Evolutionary conservation across 192 early-diverging fungal genomes (phyloP), one percentile per base, ranked within the genome.

Genomic region (Linnemannia zychae): DNA sequence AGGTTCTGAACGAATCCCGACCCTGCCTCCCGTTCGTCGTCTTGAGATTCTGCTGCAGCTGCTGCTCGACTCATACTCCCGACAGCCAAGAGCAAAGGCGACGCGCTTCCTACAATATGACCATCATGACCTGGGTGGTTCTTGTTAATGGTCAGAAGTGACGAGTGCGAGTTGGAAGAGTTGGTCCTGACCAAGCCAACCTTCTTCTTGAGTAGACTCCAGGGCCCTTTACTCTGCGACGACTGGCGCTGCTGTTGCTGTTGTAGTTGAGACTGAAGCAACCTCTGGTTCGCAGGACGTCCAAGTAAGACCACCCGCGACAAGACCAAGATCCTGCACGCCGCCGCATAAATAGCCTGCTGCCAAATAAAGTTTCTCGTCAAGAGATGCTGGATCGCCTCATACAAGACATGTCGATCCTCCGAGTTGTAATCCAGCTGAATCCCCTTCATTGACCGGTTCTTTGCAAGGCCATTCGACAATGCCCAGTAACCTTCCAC

Each of bases 351-450:
- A 3, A 82, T 67, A 0, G 82, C 77, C 40, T 72, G 72, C 53
- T 89, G 88, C 79, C 80, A 85, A 16, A 88, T 49, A 78, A 82
- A 82, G 44, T 89, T 89, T 53, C 83, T 71, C 20, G 87, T 86
- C 34, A 89, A 67, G n/a, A 84, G 83, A 18, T 71, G 15, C 50
- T 89, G 82, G 18, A 89, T 89, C 2, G 84, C 86, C n/a, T 89
- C 78, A 48, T 87, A 82, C 3, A 89, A 52, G 0, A n/a, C 47
- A 65, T 86, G 87, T 71, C 87, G 84, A 33, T 88, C 88, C 2
- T 63, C 83, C 15, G 87, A 86, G 71, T 89, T 89, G 72, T 89
- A 90, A 53, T 90, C 88, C 28, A 90, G 72, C 46, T 87, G 84
- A 16, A 90, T 74, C 2, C 81, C 78, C 75, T 90, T 89, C 70